These are phyloP conservation scores for Sanghuangporus baumii DNA, from an alignment of 1,284 basidiomycete genomes.

Conservation along the genomic window DNA sequence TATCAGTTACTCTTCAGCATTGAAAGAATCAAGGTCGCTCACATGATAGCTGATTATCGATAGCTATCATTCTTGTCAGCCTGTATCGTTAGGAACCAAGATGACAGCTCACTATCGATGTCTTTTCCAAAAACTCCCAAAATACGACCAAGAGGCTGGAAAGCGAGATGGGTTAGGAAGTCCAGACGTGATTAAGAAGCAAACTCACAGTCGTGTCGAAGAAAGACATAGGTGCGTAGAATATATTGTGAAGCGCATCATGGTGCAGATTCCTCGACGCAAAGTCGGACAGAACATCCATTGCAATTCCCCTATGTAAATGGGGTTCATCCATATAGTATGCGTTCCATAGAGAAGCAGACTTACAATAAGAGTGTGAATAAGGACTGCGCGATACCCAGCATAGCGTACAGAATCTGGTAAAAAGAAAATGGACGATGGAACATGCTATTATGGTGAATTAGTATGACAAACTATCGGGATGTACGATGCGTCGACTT, in stretches of 20 bases:
- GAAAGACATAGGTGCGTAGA: constrained; percentile 66
- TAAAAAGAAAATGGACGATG: constrained; percentile 53
- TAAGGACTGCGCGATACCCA: constrained; percentile 55
- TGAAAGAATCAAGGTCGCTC: constrained; percentile 17
- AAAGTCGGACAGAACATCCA: constrained; percentile 52
- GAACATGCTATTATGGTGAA: constrained; percentile 34
- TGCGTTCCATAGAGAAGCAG: not conserved
- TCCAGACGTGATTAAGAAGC: not conserved
- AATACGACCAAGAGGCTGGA: constrained; percentile 57
- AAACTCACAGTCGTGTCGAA: constrained; percentile 58
- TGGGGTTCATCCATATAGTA: not conserved
- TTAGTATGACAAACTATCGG: not conserved
- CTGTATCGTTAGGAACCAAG: not conserved
- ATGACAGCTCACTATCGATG: constrained; percentile 43
- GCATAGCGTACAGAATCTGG: constrained; percentile 64
- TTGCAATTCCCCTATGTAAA: constrained; percentile 43
- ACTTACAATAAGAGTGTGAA: constrained; percentile 58
- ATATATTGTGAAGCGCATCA: constrained; percentile 47
- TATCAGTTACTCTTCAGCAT: constrained; percentile 5
- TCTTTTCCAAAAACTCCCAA: constrained; percentile 62
- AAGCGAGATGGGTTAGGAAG: not conserved
- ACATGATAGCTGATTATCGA: constrained; percentile 59
- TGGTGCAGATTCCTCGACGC: constrained; percentile 59
- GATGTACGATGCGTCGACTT: constrained; percentile 23
- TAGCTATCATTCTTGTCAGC: constrained; percentile 31